These are phyloP conservation scores for Urochloa ruziziensis DNA, from an alignment of 176 grass and related monocot species.

Conservation along the genomic window DNA sequence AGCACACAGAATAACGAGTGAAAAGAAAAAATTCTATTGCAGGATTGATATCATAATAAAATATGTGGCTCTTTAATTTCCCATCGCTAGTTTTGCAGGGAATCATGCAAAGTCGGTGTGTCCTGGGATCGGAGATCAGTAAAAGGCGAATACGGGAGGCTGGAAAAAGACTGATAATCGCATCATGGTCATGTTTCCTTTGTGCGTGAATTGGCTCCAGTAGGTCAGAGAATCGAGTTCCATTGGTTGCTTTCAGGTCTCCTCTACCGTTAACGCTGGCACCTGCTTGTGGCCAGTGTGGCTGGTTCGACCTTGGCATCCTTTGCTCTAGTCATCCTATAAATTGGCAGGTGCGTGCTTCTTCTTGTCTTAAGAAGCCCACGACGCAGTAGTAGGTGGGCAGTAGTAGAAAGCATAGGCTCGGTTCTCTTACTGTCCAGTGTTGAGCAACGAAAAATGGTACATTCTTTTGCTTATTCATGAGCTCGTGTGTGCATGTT, in stretches of 20 bases:
- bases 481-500: neutral
- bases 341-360: conserved; percentile 35
- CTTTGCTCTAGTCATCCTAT: conserved; percentile 30
- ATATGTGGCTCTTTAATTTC: conserved; percentile 34
- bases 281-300: conserved; percentile 12
- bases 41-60: neutral
- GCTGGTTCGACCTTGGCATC: neutral
- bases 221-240: conserved; percentile 41
- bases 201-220: conserved; percentile 40
- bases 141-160: conserved; percentile 5
- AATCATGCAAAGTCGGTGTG: conserved; percentile 17
- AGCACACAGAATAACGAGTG: neutral
- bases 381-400: neutral
- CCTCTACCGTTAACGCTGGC: conserved; percentile 13
- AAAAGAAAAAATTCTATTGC: neutral
- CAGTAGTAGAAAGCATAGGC: neutral
- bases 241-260: conserved; percentile 40
- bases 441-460: conserved; percentile 13
- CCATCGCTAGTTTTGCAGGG: conserved; percentile 16
- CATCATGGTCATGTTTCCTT: neutral
- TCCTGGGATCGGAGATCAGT: neutral
- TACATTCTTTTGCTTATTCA: conserved; percentile 2
- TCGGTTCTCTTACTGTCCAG: neutral
- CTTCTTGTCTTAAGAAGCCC: conserved; percentile 9
- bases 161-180: conserved; percentile 13